Evolutionary conservation across 495 filamentous ascomycete genomes (phyloP).

Genomic region (Tetracladium marchalianum): DNA sequence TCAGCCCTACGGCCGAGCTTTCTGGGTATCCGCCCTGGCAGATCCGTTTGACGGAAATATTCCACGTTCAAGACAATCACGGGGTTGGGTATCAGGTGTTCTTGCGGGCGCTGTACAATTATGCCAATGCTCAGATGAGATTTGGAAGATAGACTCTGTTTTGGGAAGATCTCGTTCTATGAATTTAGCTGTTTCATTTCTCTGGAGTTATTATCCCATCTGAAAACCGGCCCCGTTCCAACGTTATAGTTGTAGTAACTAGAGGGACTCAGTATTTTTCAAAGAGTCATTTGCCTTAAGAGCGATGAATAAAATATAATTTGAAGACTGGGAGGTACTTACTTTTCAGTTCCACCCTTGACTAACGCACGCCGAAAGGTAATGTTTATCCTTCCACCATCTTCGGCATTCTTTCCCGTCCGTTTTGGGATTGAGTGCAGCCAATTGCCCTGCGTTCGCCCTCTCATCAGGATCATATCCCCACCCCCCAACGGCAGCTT

Average conservation of each 20-base stretch:
- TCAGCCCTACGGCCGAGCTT: constrained; percentile 68
- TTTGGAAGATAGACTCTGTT: constrained; percentile 56
- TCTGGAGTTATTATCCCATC: constrained; percentile 43
- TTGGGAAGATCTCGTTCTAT: background rate
- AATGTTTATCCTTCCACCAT: constrained; percentile 61
- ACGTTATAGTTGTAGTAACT: constrained; percentile 55
- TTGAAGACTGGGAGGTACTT: too few species aligned
- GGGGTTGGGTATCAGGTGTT: constrained; percentile 93
- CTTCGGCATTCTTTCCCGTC: constrained; percentile 39
- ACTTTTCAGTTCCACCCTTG: constrained; percentile 56
- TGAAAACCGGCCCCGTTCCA: constrained; percentile 49
- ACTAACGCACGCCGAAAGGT: constrained; percentile 58
- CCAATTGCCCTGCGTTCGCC: constrained; percentile 59
- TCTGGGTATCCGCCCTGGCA: constrained; percentile 97
- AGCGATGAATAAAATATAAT: background rate
- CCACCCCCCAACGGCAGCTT: constrained; percentile 53
- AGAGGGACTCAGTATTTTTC: too few species aligned
- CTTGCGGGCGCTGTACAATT: constrained; percentile 71
- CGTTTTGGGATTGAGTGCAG: constrained; percentile 68
- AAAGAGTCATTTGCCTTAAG: too few species aligned
- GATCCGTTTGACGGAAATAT: constrained; percentile 88
- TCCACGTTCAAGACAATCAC: constrained; percentile 58
- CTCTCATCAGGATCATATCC: constrained; percentile 66
- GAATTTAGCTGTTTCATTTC: constrained; percentile 45
- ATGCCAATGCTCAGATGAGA: constrained; percentile 78